Evolutionary conservation across 768 basidiomycete species (phyloP), one percentile per base, ranked within the genome.

Genomic region (Russula sp.): DNA sequence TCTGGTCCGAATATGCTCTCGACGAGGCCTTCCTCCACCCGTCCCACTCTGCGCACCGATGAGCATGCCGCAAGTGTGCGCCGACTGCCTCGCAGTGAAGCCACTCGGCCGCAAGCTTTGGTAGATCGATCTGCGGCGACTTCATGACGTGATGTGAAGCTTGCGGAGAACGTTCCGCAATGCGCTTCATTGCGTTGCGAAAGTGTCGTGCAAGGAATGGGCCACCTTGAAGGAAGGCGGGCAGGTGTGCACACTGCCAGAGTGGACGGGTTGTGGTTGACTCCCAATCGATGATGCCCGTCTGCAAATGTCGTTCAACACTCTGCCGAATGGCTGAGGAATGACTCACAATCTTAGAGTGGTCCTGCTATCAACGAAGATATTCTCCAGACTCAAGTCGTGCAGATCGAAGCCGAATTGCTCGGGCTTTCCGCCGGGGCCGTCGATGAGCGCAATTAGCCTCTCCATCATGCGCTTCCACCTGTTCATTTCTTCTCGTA

Each of bases 261-360:
- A 94, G 79, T 4, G 91, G 91, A 14, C 91, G 81, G 9, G 85
- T 90, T 11, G 89, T 90, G n/a, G 91, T 92, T 14, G 91, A 89
- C 71, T 94, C 91, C 91, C 89, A 92, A 68, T 94, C 91, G 45
- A 94, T 92, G 62, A 94, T 82, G 69, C 89, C 89, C 1, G 89
- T 89, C 91, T 94, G 69, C 4, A 10, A 60, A 44, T 37, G 54
- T 7, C 22, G n/a, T 13, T 64, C 62, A 68, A 52, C 63, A 49
- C 45, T 34, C 47, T 49, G 42, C 45, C 8, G 4, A 55, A 1
- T 27, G 42, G n/a, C 10, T 9, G 20, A 22, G 22, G 39, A 35
- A 79, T 47, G 34, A 75, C 90, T 69, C 68, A 93, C 91, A 50
- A 93, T 88, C 66, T 80, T 83, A 0, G 86, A 81, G 59, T 79